phyloP scores from a whole-genome alignment of 2,329 filamentous ascomycete genomes.

The Cadophora gregata region DNA sequence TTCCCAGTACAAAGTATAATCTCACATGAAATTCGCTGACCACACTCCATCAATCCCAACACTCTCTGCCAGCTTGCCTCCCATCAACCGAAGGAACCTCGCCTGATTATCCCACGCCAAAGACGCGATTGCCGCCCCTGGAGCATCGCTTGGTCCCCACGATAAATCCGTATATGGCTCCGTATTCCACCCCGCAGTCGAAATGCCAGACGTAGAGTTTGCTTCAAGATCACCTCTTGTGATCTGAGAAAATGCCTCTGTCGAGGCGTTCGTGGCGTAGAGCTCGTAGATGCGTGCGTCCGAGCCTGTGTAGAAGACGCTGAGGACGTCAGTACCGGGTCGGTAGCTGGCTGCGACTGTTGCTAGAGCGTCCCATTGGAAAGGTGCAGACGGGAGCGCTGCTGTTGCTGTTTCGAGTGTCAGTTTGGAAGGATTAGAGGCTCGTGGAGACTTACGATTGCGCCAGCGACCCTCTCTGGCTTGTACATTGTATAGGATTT shows the following conservation, averaged over 20 bases:
- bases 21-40: slow-evolving; percentile 14
- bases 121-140: background rate
- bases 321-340: background rate
- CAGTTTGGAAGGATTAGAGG: background rate
- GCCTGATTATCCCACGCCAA: background rate
- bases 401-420: background rate
- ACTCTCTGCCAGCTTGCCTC: background rate
- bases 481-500: background rate
- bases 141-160: slow-evolving; percentile 6
- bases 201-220: slow-evolving; percentile 1
- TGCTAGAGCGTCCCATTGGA: background rate
- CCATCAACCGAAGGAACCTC: slow-evolving; percentile 12
- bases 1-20: background rate
- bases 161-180: background rate
- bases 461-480: background rate
- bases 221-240: background rate
- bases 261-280: slow-evolving; percentile 17
- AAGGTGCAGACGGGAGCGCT: background rate
- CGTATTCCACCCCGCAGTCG: background rate
- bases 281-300: slow-evolving; percentile 16
- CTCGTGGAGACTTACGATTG: background rate
- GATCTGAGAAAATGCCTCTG: slow-evolving; percentile 2
- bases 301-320: slow-evolving; percentile 16
- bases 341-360: background rate
- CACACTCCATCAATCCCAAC: background rate